Conservation (phyloP, 306 rosid genomes). For the Sechiopsis laciniata region DNA sequence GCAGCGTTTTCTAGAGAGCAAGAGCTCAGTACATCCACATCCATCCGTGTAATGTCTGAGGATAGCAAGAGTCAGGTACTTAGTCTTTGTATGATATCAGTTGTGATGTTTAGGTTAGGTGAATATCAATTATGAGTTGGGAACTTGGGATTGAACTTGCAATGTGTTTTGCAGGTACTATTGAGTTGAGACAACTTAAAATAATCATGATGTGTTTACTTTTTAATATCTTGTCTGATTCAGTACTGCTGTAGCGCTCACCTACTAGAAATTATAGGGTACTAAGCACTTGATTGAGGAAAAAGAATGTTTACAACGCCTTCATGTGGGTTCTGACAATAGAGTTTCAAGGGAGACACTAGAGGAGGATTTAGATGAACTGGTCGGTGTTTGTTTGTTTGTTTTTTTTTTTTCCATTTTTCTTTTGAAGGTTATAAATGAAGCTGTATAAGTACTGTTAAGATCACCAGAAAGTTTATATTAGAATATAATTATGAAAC, state of each 20-base stretch:
- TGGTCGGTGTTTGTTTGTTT: too few species aligned
- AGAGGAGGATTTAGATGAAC: too few species aligned
- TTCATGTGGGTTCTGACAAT: constrained; percentile 19
- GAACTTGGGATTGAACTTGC: too few species aligned
- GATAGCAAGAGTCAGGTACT: too few species aligned
- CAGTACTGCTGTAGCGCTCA: constrained; percentile 20
- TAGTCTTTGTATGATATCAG: not conserved
- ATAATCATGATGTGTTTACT: not conserved
- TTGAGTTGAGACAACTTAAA: not conserved
- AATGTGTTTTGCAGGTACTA: too few species aligned
- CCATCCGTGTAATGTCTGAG: too few species aligned
- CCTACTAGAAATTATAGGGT: constrained; percentile 25
- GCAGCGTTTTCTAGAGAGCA: constrained; percentile 29
- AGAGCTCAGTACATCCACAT: constrained; percentile 18
- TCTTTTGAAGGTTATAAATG: too few species aligned
- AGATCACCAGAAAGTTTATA: too few species aligned
- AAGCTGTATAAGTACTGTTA: too few species aligned
- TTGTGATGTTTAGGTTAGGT: not conserved
- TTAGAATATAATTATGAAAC: too few species aligned
- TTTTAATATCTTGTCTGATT: not conserved
- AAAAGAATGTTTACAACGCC: not conserved
- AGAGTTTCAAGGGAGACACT: not conserved
- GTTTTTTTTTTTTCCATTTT: too few species aligned
- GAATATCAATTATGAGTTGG: too few species aligned
- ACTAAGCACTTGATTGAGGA: constrained; percentile 24